Conservation (phyloP, 306 rosid species). For the Glycyrrhiza uralensis region DNA sequence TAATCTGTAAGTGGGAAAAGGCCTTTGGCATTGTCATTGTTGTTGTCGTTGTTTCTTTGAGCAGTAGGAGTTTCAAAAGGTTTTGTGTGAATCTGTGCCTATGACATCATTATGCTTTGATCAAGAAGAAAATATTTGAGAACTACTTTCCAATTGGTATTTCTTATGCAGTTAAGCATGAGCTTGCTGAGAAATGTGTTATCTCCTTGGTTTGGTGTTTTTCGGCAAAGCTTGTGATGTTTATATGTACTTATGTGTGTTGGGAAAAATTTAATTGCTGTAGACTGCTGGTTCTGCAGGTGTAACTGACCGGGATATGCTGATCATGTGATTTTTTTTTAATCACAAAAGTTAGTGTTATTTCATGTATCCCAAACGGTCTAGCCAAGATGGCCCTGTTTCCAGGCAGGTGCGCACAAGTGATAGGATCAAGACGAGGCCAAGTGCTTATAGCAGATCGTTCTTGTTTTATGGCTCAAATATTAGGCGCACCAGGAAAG, state of each 20-base stretch:
- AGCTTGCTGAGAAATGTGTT: conserved; percentile 1
- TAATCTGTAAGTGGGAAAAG: background rate
- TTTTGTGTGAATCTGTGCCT: background rate
- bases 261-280: conserved; percentile 2
- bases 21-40: background rate
- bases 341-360: conserved; percentile 24
- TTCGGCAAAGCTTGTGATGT: background rate
- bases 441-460: conserved; percentile 47
- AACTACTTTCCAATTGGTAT: background rate
- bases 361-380: conserved; percentile 66
- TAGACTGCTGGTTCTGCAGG: conserved; percentile 32
- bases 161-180: background rate
- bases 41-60: background rate
- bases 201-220: background rate
- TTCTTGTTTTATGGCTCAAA: conserved; percentile 44
- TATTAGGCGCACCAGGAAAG: conserved; percentile 42
- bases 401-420: conserved; percentile 68
- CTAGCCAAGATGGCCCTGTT: conserved; percentile 57
- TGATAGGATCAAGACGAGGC: conserved; percentile 66
- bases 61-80: background rate
- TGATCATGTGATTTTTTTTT: conserved; percentile 19
- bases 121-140: background rate
- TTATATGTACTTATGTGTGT: background rate
- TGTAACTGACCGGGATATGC: conserved; percentile 20
- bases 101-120: background rate